Evolutionary conservation across 2,329 filamentous ascomycete species (phyloP).

Genomic region (Incumbomyces delicatus): DNA sequence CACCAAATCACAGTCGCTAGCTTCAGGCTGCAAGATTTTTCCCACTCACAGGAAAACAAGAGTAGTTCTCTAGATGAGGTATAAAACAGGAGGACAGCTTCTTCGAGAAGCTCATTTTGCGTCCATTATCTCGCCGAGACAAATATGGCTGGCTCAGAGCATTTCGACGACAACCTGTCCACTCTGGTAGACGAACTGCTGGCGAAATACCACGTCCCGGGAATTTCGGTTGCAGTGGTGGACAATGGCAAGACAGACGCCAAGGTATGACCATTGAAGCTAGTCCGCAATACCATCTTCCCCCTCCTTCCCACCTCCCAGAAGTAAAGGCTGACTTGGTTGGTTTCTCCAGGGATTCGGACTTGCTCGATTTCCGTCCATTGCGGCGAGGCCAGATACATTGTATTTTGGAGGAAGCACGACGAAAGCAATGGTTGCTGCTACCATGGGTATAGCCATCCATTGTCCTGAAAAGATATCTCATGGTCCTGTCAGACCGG

Average conservation of each 20-base stretch:
- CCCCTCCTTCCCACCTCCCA: too few species aligned
- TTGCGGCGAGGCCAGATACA: constrained; percentile 19
- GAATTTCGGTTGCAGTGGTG: constrained; percentile 22
- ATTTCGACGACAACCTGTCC: constrained; percentile 2
- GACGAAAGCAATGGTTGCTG: constrained; percentile 24
- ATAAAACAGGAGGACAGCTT: too few species aligned
- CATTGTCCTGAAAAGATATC: background rate
- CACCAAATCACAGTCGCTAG: too few species aligned
- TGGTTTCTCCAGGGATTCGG: constrained; percentile 19
- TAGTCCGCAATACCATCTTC: too few species aligned
- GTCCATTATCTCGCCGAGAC: background rate
- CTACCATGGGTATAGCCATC: constrained; percentile 9
- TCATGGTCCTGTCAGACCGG: background rate
- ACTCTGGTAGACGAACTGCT: constrained; percentile 6
- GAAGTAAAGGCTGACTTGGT: too few species aligned
- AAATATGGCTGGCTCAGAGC: background rate
- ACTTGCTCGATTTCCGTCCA: constrained; percentile 21
- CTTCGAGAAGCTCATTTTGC: too few species aligned
- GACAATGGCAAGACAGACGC: constrained; percentile 21
- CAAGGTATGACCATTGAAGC: constrained; percentile 9
- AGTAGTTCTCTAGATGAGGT: too few species aligned
- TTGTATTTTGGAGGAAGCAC: constrained; percentile 23
- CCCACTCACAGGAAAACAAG: too few species aligned
- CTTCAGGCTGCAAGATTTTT: too few species aligned
- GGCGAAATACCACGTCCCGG: constrained; percentile 24